Conservation (phyloP, 768 basidiomycete species). For the Lanmaoa pseudosensibilis region DNA sequence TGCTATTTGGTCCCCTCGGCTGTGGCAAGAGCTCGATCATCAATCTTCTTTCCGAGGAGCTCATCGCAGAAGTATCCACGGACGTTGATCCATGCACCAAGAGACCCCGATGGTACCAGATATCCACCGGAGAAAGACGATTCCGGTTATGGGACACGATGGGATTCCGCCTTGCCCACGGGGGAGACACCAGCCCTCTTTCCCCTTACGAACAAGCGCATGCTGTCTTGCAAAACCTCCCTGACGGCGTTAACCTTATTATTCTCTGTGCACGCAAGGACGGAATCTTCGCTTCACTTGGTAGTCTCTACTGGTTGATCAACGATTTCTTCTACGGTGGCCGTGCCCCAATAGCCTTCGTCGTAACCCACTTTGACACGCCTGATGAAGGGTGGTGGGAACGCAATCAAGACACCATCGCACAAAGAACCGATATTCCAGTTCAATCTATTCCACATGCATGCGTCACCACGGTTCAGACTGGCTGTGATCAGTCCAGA, state of each 20-base stretch:
- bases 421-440: not conserved
- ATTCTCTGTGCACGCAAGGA: conserved; percentile 36
- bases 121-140: not conserved
- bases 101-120: not conserved
- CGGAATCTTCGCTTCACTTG: conserved; percentile 24
- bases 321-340: conserved; percentile 34
- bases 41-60: conserved; percentile 18
- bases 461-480: not conserved
- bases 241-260: conserved; percentile 36
- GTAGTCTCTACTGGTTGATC: conserved; percentile 35
- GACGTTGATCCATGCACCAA: conserved; percentile 33
- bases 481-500: too few species aligned
- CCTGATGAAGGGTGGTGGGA: conserved; percentile 36
- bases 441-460: not conserved
- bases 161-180: conserved; percentile 18
- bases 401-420: conserved; percentile 24
- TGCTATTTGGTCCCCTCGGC: conserved; percentile 18
- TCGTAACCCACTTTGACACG: conserved; percentile 34
- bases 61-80: conserved; percentile 26
- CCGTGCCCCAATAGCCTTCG: conserved; percentile 35
- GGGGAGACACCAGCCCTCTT: not conserved
- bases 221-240: conserved; percentile 26
- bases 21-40: conserved; percentile 22
- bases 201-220: conserved; percentile 20
- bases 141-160: conserved; percentile 28